Percentiles rank a stretch among this genome's conserved stretches.
These are phyloP conservation scores for Periconia macrospinosa DNA, from an alignment of 2,329 filamentous ascomycete genomes.

Conservation along the genomic window DNA sequence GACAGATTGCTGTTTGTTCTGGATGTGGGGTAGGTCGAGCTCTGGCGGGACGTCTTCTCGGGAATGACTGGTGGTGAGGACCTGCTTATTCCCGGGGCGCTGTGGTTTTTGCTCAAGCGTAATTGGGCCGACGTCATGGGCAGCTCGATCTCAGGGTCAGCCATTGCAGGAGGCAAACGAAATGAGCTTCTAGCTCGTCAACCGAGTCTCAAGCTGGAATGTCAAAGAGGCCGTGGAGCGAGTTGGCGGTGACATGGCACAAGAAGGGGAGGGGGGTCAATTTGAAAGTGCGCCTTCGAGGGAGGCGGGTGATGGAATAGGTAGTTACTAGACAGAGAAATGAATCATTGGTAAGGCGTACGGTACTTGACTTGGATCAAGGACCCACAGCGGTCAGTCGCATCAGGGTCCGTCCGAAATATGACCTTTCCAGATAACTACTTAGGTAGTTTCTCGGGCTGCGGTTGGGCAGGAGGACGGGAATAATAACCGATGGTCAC, in stretches of 20 bases:
- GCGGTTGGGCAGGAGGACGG: slow-evolving; percentile 6
- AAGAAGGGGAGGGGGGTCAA: background rate
- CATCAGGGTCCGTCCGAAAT: background rate
- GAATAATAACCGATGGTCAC: slow-evolving; percentile 2
- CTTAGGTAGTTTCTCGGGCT: slow-evolving; percentile 1
- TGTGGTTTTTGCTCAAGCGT: slow-evolving; percentile 5
- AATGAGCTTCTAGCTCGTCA: no score
- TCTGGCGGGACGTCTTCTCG: slow-evolving; percentile 6
- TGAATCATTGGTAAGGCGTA: slow-evolving; percentile 5
- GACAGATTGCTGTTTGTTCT: slow-evolving; percentile 3
- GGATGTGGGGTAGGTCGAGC: slow-evolving; percentile 11
- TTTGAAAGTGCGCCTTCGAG: background rate
- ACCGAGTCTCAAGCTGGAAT: slow-evolving; percentile 1
- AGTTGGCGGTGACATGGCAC: background rate
- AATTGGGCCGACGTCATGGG: slow-evolving; percentile 23
- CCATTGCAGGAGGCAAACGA: slow-evolving; percentile 38
- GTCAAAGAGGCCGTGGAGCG: background rate
- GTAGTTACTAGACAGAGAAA: background rate
- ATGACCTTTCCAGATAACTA: background rate
- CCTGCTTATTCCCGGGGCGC: slow-evolving; percentile 35
- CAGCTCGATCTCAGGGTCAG: slow-evolving; percentile 41
- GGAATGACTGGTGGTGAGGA: slow-evolving; percentile 11
- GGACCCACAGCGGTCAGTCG: slow-evolving; percentile 11
- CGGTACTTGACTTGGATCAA: background rate
- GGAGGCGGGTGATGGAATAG: background rate